phyloP scores from a whole-genome alignment of 139 green algal species.

The Chlamydomonas sp. region DNA sequence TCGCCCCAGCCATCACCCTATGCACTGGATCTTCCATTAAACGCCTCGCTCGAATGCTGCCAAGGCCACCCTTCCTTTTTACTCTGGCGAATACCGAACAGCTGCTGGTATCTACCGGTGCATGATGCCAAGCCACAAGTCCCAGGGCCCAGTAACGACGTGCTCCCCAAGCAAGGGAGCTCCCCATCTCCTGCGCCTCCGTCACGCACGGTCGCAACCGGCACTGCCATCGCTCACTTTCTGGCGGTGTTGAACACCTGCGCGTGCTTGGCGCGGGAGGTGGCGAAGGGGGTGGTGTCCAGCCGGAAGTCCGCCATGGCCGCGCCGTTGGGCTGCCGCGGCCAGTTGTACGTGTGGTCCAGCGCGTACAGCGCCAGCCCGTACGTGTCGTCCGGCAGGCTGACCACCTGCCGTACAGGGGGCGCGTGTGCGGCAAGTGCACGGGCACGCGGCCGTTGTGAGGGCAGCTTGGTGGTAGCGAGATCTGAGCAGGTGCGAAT shows the following conservation, averaged over 20 bases:
- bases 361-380: slow-evolving; percentile 39
- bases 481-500: no score
- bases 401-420: slow-evolving; percentile 2
- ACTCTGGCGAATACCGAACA: no score
- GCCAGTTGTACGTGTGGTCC: slow-evolving; percentile 17
- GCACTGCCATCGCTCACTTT: not conserved
- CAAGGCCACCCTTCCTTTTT: no score
- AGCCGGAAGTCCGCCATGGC: slow-evolving; percentile 11
- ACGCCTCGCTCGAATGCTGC: no score
- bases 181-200: no score
- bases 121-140: no score
- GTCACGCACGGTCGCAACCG: no score
- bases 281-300: slow-evolving; percentile 18
- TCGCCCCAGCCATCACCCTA: not conserved
- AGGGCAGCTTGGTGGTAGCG: not conserved
- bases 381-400: slow-evolving; percentile 34
- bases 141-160: no score
- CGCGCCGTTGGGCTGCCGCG: not conserved
- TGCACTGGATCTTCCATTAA: not conserved
- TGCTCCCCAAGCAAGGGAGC: no score
- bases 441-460: not conserved
- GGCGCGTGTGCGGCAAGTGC: no score
- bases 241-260: slow-evolving; percentile 42
- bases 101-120: no score
- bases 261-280: slow-evolving; percentile 33